Evolutionary conservation across 768 basidiomycete genomes (phyloP), one percentile per base, ranked within the genome.

Genomic region (Lactarius hatsudake): DNA sequence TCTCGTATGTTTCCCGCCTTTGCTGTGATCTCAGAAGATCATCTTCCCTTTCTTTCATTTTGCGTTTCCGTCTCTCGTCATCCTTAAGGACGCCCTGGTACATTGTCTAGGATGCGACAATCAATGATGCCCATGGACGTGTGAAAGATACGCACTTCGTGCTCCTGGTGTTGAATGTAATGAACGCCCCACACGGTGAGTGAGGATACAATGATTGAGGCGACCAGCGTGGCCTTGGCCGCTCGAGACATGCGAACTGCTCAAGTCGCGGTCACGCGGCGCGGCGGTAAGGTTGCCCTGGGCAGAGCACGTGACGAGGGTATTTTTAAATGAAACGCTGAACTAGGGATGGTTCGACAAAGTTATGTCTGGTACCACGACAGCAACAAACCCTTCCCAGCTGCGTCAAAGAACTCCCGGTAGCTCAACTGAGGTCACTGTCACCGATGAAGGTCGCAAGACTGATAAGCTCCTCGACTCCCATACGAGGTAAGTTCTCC

Each of bases 111-210:
- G 57, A 30, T 28, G 43, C 2, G 61, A 55, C 26, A 30, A 59
- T 62, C 28, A 34, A 45, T 23, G 63, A 67, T 40, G 54, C 45
- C 43, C 26, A 43, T 54, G 43, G 6, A 0, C 5, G 32, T 30
- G n/a, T 28, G 62, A 42, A 32, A 28, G 2, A 9, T n/a, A 73
- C 79, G 58, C 70, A 94, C 96, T 72, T 93, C 86, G 64, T 88
- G 88, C 77, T 98, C 94, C 73, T 86, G 84, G 18, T 83, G 79
- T 74, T 98, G 95, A 63, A 95, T 85, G 73, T 83, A 90, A 75
- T 98, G 96, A 36, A 98, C 95, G 23, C 86, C 92, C 86, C 88
- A 96, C 76, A 98, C 86, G 32, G 90, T 91, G 43, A 89, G 76
- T 2, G 82, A 81, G 15, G 91, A 86, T 60, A 89, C 73, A 8